Base-by-base conservation (phyloP, 257 asterid genomes). In the Solanum pinnatisectum region DNA sequence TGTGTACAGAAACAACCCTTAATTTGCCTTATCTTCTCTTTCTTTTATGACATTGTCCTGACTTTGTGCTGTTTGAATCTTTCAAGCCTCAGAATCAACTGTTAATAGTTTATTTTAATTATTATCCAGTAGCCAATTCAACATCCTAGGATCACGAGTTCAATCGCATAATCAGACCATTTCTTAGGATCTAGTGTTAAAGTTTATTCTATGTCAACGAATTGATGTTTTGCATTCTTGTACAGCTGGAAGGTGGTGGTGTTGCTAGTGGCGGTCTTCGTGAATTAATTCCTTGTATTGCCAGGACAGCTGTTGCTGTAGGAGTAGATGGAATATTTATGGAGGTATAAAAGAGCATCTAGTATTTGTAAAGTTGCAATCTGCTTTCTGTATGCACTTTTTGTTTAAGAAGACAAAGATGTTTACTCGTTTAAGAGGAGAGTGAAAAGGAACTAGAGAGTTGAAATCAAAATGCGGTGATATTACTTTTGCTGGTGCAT, bases 231-330 rank as follows among this genome's bases (percentile, higher is more conserved):
- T 84, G 33, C 84, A 71, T 77, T 79, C 81, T 67, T 82, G 88
- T 76, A 88, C 94, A 96, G 98, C 94, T 96, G 72, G 99, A 97
- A 91, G 99, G 99, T 89, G 98, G 99, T 67, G 98, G 99, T 73
- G 99, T 97, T 89, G 99, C 98, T 46, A 97, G 99, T 92, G 99
- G 99, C 30, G 98, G 98, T 91, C 98, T 97, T 77, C 98, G 99
- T 5, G 99, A 97, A 90, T 90, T 96, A 87, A 97, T 95, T 87
- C 98, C 98, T 84, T 97, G 99, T 93, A 97, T 97, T 92, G 98
- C 98, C 84, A 91, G 98, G 88, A 97, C 99, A 37, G 97, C 99
- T 30, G 99, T 95, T 89, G 96, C 98, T 87, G 98, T 97, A 77
- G 99, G 99, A 81, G 98, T 97, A 84, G 95, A 96, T 90, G 99